Evolutionary conservation across 139 green algal species (phyloP), one percentile per base, ranked within the genome.

Genomic region (Tetradesmus lagerheimii): DNA sequence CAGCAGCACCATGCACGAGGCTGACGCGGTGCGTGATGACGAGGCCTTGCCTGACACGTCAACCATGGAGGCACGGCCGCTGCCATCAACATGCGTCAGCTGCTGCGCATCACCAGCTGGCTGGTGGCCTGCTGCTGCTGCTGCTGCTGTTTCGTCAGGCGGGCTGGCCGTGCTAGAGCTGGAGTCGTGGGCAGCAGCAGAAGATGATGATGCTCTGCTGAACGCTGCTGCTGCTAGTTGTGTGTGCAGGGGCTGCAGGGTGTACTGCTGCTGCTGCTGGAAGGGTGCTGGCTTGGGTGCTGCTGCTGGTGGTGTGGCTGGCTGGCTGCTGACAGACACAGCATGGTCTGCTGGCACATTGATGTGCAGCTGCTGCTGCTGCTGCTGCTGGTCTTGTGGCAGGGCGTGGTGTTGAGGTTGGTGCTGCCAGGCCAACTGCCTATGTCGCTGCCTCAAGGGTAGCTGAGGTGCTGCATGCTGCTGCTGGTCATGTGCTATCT

Each of bases 21-120:
- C 97, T 2, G 79, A 87, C 0, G 97, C 97, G 1, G 86, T 82
- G 12, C 97, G 92, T 18, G 38, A 31, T 0, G 92, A 96, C 43
- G 74, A 37, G 0, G 67, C 14, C 79, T 98, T 98, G 87, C 95
- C 50, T 8, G 88, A 91, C 18, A 99, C 96, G 62, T 99, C 95
- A 11, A 99, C 97, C 97, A 99, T 99, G 57, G 91, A 76, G 0
- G 97, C 97, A 16, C 67, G 87, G 11, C 96, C 95, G n/a, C 47
- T 53, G 43, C 66, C 83, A 71, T 95, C 92, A 50, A 94, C 90
- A n/a, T 96, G 94, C 0, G 92, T 96, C 35, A 96, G 85, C 4
- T 84, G 83, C 83, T 77, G 64, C 2, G 76, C 20, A 20, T 29
- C 74, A 31, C 23, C 85, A 53, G 4, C 15, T n/a, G n/a, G 75